A percentile compares a stretch with the other conserved stretches of the same genome.
phyloP scores from a whole-genome alignment of 2,329 filamentous ascomycete species.

The Fusarium succisae region DNA sequence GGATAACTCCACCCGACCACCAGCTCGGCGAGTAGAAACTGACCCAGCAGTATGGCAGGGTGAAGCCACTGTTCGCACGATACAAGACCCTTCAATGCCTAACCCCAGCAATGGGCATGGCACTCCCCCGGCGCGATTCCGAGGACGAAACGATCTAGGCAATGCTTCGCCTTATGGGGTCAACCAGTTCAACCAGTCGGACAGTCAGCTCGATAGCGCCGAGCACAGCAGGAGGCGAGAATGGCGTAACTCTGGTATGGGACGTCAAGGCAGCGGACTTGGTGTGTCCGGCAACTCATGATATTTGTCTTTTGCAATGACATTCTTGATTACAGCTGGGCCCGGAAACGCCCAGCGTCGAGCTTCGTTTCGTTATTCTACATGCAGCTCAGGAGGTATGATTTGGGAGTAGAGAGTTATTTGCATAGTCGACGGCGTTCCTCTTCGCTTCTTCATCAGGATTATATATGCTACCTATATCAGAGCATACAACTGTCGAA shows the following conservation, averaged over 20 bases:
- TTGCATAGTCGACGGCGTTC: constrained; percentile 53
- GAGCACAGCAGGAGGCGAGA: constrained; percentile 60
- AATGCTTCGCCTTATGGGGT: constrained; percentile 56
- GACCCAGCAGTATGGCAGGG: constrained; percentile 86
- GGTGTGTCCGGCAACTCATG: constrained; percentile 59
- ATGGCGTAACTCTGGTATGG: constrained; percentile 67
- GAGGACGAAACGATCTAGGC: constrained; percentile 54
- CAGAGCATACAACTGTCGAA: constrained; percentile 7
- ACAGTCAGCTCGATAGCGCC: constrained; percentile 51
- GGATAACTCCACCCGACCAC: constrained; percentile 65
- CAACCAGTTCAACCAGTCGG: constrained; percentile 56
- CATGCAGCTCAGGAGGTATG: constrained; percentile 42
- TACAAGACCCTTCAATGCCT: constrained; percentile 66
- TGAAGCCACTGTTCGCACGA: constrained; percentile 83
- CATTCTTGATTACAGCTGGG: constrained; percentile 31
- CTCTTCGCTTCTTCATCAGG: constrained; percentile 36
- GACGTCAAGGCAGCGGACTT: constrained; percentile 59
- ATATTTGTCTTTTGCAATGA: constrained; percentile 33
- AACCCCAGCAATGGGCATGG: constrained; percentile 52
- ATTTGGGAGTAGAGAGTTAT: constrained; percentile 47
- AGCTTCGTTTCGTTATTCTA: constrained; percentile 32
- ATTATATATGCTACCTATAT: constrained; percentile 15
- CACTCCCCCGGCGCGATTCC: constrained; percentile 61
- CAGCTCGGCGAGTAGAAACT: constrained; percentile 78
- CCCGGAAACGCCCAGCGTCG: constrained; percentile 14